Base-by-base conservation (phyloP, 768 basidiomycete species). In the Leucosporidium yakuticum region DNA sequence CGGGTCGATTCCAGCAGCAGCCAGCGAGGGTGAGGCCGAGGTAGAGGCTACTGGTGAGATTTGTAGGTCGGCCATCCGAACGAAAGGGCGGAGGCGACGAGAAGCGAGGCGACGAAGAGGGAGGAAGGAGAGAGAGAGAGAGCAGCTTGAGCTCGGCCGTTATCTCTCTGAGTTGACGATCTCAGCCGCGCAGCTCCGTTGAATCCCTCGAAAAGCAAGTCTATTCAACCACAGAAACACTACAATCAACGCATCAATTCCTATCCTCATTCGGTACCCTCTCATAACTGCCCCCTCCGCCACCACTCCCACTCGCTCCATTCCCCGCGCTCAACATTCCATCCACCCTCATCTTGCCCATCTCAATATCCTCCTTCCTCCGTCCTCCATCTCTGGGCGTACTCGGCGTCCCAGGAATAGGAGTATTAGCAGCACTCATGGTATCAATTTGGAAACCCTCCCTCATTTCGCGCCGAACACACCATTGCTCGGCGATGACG, bases 391-490 rank as follows among this genome's bases (percentile, higher is more conserved):
- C 58, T 29, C 23, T 27, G 44, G n/a, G 20, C 34, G 44, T 27
- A 15, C 39, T 48, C 25, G 39, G 9, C n/a, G 39, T 60, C 25
- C 53, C 31, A 4, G 51, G 21, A 12, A 23, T 20, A 14, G 48
- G 31, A 20, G 49, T 49, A 17, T 19, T 23, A 0, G 65, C 62
- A 11, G 67, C 65, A 54, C 65, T 31, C 4, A 67, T 68, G 12
- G 47, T 29, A 12, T 47, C 64, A 15, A 69, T 39, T 14, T 50
- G 27, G 68, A 95, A 79, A 12, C 91, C 92, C 76, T 94, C 91
- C 25, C 81, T 80, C 91, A 96, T 91, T 80, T 96, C 92, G 53
- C 92, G 81, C 74, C 84, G 86, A 32, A 95, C 89, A 77, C 95
- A 94, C 32, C 96, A 81, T 75, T 97, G 92, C 77, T 99, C 96